These are phyloP conservation scores for Trichoderma virens DNA, from an alignment of 495 filamentous ascomycete genomes.

Conservation along the genomic window DNA sequence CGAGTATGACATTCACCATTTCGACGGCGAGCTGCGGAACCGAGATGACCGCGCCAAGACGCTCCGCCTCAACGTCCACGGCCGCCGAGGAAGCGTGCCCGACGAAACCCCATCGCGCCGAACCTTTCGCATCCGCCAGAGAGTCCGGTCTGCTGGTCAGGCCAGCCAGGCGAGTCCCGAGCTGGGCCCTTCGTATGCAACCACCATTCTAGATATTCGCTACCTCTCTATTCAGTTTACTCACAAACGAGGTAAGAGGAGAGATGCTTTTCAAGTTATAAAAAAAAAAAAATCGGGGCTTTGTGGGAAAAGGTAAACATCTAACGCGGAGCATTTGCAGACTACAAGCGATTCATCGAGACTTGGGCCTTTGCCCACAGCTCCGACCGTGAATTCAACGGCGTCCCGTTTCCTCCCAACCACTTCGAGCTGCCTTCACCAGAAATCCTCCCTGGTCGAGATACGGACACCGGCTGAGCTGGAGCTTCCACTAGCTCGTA, in stretches of 20 bases:
- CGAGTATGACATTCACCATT: constrained; percentile 26
- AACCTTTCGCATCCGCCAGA: constrained; percentile 16
- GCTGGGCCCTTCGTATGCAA: constrained; percentile 8
- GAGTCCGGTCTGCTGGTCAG: constrained; percentile 12
- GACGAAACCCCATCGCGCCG: constrained; percentile 20
- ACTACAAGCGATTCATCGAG: constrained; percentile 24
- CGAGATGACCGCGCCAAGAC: constrained; percentile 26
- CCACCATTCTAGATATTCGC: constrained; percentile 19
- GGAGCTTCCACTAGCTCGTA: neutral
- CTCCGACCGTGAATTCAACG: constrained; percentile 21
- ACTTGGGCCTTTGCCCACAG: constrained; percentile 24
- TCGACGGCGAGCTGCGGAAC: constrained; percentile 24
- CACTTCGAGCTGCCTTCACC: constrained; percentile 25
- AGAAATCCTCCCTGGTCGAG: constrained; percentile 18
- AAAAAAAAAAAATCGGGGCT: constrained; percentile 8
- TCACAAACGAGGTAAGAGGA: constrained; percentile 17
- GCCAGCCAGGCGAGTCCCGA: constrained; percentile 6
- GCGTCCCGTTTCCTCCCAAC: constrained; percentile 22
- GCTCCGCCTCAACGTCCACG: constrained; percentile 22
- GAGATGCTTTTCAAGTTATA: constrained; percentile 7
- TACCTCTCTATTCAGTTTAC: constrained; percentile 30
- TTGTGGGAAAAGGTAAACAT: neutral
- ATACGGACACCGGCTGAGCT: neutral
- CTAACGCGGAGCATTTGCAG: constrained; percentile 12
- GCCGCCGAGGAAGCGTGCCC: constrained; percentile 22